These are phyloP conservation scores for Starmerella khaoyaiensis DNA, from an alignment of 805 yeast species.

Conservation along the genomic window DNA sequence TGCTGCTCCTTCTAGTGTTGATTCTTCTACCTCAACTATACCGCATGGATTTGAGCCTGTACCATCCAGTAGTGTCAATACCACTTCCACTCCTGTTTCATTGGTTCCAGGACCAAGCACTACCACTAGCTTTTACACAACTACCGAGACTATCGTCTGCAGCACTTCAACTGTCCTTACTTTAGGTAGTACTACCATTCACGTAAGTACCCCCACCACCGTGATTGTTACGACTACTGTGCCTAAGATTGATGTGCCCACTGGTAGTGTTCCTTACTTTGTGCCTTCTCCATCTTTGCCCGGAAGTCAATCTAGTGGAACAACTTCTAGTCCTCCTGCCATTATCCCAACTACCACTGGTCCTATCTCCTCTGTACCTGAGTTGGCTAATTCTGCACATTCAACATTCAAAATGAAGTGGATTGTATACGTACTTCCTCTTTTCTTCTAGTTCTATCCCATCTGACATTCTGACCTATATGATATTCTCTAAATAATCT, in stretches of 20 bases:
- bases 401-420: too few relatives aligned
- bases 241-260: too few relatives aligned
- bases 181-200: neutral
- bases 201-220: neutral
- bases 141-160: neutral
- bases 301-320: neutral
- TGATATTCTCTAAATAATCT: too few relatives aligned
- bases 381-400: too few relatives aligned
- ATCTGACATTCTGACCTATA: too few relatives aligned
- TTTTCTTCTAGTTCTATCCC: too few relatives aligned
- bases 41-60: neutral
- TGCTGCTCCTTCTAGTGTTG: neutral
- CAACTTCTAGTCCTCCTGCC: neutral
- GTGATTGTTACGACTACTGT: neutral
- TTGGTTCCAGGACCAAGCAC: neutral
- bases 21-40: neutral
- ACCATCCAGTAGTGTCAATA: neutral
- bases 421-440: too few relatives aligned
- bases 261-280: too few relatives aligned
- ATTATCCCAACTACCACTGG: neutral
- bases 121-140: neutral
- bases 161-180: conserved; percentile 1
- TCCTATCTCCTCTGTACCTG: too few relatives aligned
- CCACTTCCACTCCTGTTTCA: neutral
- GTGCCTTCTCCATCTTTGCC: neutral